These are phyloP conservation scores for Crithidia brevicula DNA, from an alignment of 208 protist genomes.

Conservation along the genomic window DNA sequence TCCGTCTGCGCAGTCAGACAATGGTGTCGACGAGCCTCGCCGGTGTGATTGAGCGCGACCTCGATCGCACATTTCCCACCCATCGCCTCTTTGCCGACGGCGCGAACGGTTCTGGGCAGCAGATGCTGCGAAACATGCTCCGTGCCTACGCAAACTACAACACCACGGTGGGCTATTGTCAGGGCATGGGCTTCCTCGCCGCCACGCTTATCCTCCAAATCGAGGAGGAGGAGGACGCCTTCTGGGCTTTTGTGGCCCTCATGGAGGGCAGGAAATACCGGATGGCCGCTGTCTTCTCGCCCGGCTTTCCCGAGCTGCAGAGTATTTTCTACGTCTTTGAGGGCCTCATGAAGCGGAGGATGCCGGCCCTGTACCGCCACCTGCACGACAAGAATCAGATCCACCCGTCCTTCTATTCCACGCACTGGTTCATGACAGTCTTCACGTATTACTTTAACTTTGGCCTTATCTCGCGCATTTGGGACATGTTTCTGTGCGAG, in stretches of 20 bases:
- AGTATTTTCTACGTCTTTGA: constrained; percentile 72
- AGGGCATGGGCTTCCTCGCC: constrained; percentile 93
- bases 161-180: constrained; percentile 81
- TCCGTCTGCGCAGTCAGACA: constrained; percentile 29
- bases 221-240: constrained; percentile 82
- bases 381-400: constrained; percentile 44
- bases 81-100: constrained; percentile 68
- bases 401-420: constrained; percentile 65
- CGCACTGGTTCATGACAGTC: constrained; percentile 89
- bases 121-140: constrained; percentile 73
- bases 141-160: constrained; percentile 83
- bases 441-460: constrained; percentile 90
- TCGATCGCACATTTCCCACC: constrained; percentile 87
- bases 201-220: constrained; percentile 83
- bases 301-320: constrained; percentile 81
- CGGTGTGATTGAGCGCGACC: constrained; percentile 83
- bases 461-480: constrained; percentile 78
- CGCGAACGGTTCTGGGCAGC: constrained; percentile 45
- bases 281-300: constrained; percentile 64
- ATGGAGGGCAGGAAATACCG: constrained; percentile 78
- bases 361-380: constrained; percentile 43
- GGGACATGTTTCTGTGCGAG: constrained; percentile 94
- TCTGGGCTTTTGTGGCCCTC: constrained; percentile 84
- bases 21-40: constrained; percentile 36
- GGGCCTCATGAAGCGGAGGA: constrained; percentile 53